These are phyloP conservation scores for Agrostemma githago DNA, from an alignment of 148 eudicot genomes.

Conservation along the genomic window DNA sequence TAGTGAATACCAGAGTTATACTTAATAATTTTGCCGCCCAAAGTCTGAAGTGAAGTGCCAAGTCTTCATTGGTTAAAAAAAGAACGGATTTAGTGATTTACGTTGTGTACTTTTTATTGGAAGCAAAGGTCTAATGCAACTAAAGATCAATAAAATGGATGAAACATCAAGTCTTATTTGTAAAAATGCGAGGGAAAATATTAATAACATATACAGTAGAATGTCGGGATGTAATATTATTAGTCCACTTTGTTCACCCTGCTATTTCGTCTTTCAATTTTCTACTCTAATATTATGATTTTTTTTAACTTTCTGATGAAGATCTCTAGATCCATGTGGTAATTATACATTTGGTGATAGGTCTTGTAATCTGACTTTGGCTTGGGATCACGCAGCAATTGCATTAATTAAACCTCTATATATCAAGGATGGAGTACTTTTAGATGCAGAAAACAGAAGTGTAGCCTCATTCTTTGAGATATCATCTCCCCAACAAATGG, in stretches of 20 bases:
- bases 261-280: no score
- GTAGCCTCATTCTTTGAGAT: constrained; percentile 67
- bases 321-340: background rate
- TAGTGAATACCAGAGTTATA: no score
- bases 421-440: constrained; percentile 53
- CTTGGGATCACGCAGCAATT: constrained; percentile 55
- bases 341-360: background rate
- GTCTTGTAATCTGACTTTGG: constrained; percentile 8
- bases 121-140: background rate
- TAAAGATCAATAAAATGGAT: background rate
- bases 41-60: background rate
- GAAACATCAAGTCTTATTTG: background rate
- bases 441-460: constrained; percentile 46
- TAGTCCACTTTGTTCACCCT: no score
- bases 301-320: no score
- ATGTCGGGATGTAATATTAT: no score
- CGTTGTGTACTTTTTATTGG: background rate
- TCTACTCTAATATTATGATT: no score
- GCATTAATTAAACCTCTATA: constrained; percentile 72
- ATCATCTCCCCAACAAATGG: constrained; percentile 68
- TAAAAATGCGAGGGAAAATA: background rate
- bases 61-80: background rate
- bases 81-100: background rate
- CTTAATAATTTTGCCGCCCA: no score
- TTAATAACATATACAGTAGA: background rate